A percentile compares a stretch with the other conserved stretches of the same genome.
Evolutionary conservation across 2,329 filamentous ascomycete genomes (phyloP).

Genomic region (Calonectria hawksworthii): DNA sequence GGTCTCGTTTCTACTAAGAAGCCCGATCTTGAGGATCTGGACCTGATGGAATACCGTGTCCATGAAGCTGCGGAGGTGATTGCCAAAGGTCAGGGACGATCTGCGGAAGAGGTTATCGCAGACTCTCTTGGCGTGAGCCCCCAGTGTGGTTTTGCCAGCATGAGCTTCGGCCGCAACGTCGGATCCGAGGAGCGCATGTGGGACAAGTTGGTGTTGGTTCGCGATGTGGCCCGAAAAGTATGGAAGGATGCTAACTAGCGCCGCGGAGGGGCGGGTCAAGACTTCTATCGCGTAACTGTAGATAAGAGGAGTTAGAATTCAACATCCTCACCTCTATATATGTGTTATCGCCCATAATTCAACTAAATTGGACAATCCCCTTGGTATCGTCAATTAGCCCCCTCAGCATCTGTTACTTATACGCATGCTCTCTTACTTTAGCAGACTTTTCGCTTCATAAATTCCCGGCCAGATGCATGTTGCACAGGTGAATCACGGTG

Average conservation of each 20-base stretch:
- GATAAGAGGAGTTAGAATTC: too few species aligned
- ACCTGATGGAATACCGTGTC: background rate
- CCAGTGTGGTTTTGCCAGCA: slow-evolving; percentile 12
- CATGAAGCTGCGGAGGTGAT: background rate
- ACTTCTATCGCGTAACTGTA: too few species aligned
- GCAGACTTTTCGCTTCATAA: too few species aligned
- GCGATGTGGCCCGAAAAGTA: background rate
- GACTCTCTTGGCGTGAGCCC: slow-evolving; percentile 5
- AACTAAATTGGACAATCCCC: too few species aligned
- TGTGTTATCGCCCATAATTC: too few species aligned
- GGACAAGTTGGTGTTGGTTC: slow-evolving; percentile 7
- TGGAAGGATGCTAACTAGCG: background rate
- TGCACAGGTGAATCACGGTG: too few species aligned
- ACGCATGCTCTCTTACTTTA: too few species aligned
- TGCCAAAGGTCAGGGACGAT: background rate
- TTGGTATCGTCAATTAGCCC: too few species aligned
- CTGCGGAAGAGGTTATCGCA: background rate
- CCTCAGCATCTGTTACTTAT: too few species aligned
- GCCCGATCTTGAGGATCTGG: background rate
- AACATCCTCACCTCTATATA: too few species aligned
- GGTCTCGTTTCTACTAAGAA: slow-evolving; percentile 10
- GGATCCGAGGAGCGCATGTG: slow-evolving; percentile 1
- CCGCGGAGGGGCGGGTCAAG: background rate
- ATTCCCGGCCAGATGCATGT: too few species aligned
- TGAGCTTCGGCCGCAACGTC: background rate